Percentiles rank a stretch among this genome's conserved stretches.
Conservation (phyloP, 2,329 filamentous ascomycete species). For the Neodidymelliopsis sp. region DNA sequence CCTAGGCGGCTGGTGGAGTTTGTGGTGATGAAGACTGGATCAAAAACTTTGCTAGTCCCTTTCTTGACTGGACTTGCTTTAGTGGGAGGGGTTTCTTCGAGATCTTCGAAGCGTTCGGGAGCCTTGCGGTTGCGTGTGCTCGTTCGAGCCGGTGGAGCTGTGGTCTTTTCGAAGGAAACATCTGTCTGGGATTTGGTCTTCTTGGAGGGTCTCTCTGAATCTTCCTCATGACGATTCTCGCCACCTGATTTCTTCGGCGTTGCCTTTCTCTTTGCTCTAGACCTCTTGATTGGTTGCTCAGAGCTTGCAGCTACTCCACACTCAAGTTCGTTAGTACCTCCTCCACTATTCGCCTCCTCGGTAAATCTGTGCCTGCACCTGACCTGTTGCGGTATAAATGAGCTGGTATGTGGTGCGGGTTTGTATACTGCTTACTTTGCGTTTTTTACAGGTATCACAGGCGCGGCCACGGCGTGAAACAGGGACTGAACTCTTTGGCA, state of each 20-base stretch:
- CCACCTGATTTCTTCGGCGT: neutral
- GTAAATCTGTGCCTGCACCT: slow-evolving; percentile 5
- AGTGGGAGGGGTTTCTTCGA: slow-evolving; percentile 15
- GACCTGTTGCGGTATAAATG: neutral
- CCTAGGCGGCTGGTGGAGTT: slow-evolving; percentile 39
- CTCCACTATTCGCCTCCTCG: neutral
- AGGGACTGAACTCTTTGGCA: neutral
- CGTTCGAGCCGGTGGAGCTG: slow-evolving; percentile 18
- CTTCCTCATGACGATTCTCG: neutral
- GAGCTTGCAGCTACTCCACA: too few species aligned
- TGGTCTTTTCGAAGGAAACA: slow-evolving; percentile 11
- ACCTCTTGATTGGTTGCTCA: too few species aligned
- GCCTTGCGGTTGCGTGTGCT: slow-evolving; percentile 40
- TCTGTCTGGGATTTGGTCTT: slow-evolving; percentile 17
- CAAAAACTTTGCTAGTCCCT: slow-evolving; percentile 32
- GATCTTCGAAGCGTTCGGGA: slow-evolving; percentile 32
- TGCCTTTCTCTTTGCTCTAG: neutral
- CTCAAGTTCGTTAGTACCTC: too few species aligned
- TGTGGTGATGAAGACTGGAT: slow-evolving; percentile 42
- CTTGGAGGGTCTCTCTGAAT: neutral
- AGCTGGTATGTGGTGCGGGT: too few species aligned
- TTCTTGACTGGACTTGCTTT: slow-evolving; percentile 21
- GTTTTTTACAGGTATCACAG: slow-evolving; percentile 5
- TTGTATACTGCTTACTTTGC: slow-evolving; percentile 2
- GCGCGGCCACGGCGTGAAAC: neutral